A percentile compares a stretch with the other conserved stretches of the same genome.
Evolutionary conservation across 192 early-diverging fungal species (phyloP).

Genomic region (Coemansia javaensis): DNA sequence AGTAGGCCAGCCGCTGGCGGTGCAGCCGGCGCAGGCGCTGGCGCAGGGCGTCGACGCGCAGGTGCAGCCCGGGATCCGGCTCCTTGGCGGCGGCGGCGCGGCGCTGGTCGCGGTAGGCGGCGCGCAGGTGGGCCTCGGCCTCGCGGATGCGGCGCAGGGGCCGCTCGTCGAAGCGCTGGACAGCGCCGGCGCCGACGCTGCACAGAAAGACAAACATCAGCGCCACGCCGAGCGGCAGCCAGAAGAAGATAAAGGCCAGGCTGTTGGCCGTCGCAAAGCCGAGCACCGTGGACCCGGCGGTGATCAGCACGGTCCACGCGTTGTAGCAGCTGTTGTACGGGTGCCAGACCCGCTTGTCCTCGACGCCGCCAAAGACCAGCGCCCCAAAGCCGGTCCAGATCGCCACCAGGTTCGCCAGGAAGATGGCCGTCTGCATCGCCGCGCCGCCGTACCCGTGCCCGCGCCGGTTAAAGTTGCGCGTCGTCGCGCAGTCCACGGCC

Average conservation of each 20-base stretch:
- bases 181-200: slow-evolving; percentile 40
- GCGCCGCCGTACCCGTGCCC: slow-evolving; percentile 33
- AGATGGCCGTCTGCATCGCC: slow-evolving; percentile 42
- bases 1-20: slow-evolving; percentile 30
- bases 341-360: slow-evolving; percentile 28
- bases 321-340: slow-evolving; percentile 50
- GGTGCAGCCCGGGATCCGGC: neutral
- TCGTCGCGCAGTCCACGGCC: slow-evolving; percentile 25
- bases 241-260: slow-evolving; percentile 48
- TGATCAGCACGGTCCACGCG: slow-evolving; percentile 39
- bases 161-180: slow-evolving; percentile 47
- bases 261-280: slow-evolving; percentile 31
- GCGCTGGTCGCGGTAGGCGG: slow-evolving; percentile 28
- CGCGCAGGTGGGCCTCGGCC: slow-evolving; percentile 21
- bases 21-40: slow-evolving; percentile 12
- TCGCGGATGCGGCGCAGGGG: slow-evolving; percentile 37
- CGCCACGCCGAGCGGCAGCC: slow-evolving; percentile 47
- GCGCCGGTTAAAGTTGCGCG: slow-evolving; percentile 41
- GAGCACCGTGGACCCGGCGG: slow-evolving; percentile 34
- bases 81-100: slow-evolving; percentile 18
- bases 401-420: slow-evolving; percentile 40
- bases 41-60: slow-evolving; percentile 21
- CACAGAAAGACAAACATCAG: slow-evolving; percentile 47
- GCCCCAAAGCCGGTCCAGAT: slow-evolving; percentile 51
- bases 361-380: slow-evolving; percentile 40